phyloP scores from a whole-genome alignment of 352 stramenopile genomes.

The Hyaloperonospora brassicae region DNA sequence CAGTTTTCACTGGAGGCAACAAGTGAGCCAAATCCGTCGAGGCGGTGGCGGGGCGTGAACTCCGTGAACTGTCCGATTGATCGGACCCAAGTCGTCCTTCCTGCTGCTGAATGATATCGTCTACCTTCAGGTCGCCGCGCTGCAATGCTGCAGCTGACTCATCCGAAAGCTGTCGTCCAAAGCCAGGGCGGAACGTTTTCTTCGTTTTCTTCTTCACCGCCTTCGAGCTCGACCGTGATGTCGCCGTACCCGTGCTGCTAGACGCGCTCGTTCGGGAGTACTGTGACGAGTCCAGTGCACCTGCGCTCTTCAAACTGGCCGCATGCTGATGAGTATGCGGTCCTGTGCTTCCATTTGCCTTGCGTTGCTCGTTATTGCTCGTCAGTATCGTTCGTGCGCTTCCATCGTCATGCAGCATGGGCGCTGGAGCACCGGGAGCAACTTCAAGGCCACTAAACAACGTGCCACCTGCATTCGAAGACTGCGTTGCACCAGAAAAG shows the following conservation, averaged over 20 bases:
- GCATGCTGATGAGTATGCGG: conserved; percentile 68
- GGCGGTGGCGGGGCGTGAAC: conserved; percentile 23
- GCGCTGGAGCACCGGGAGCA: conserved; percentile 15
- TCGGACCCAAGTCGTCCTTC: conserved; percentile 24
- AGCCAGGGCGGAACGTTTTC: conserved; percentile 77
- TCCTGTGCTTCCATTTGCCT: conserved; percentile 24
- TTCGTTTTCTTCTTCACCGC: conserved; percentile 74
- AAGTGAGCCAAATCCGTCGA: conserved; percentile 61
- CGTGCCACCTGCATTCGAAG: conserved; percentile 15
- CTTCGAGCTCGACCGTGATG: conserved; percentile 35
- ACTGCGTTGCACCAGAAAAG: conserved; percentile 1
- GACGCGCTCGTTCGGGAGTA: conserved; percentile 23
- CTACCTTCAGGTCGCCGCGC: conserved; percentile 65
- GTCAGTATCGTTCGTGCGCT: conserved; percentile 9
- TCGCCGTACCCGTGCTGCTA: conserved; percentile 25
- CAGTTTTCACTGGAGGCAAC: conserved; percentile 43
- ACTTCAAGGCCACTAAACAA: conserved; percentile 50
- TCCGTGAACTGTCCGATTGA: conserved; percentile 22
- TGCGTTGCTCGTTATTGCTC: conserved; percentile 33
- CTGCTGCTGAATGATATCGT: conserved; percentile 49
- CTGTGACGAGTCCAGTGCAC: conserved; percentile 11
- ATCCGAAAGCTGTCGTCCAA: conserved; percentile 77
- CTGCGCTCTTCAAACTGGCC: conserved; percentile 12
- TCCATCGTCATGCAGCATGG: conserved; percentile 19
- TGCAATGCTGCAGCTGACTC: conserved; percentile 70